Conservation (phyloP, 2,329 filamentous ascomycete genomes). For the Diplodia intermedia region DNA sequence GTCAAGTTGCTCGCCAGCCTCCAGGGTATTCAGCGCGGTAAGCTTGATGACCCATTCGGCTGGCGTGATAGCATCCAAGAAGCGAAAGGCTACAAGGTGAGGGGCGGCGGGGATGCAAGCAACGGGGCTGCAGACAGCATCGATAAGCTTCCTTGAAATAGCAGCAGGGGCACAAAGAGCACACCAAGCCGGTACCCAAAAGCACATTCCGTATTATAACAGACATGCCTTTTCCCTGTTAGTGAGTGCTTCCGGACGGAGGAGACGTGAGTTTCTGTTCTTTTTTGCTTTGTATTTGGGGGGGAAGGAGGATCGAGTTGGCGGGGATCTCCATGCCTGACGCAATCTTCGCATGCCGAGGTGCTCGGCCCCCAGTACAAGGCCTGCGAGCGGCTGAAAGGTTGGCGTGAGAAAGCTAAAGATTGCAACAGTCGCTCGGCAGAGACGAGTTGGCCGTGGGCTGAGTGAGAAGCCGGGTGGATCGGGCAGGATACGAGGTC, state of each 20-base stretch:
- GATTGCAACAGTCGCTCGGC: background rate
- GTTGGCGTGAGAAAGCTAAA: background rate
- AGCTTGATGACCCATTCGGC: slow-evolving; percentile 75
- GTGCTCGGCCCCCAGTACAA: no score
- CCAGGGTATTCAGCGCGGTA: slow-evolving; percentile 85
- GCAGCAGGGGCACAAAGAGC: background rate
- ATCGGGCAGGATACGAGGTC: no score
- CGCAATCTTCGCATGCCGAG: no score
- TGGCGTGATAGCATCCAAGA: slow-evolving; percentile 66
- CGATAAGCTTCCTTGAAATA: slow-evolving; percentile 44
- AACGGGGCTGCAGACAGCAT: slow-evolving; percentile 42
- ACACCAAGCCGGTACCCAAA: background rate
- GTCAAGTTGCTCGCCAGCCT: slow-evolving; percentile 75
- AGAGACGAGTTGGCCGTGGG: background rate
- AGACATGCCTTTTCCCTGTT: background rate
- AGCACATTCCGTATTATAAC: slow-evolving; percentile 1
- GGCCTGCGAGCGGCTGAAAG: background rate
- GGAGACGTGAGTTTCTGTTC: background rate
- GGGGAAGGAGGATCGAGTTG: background rate
- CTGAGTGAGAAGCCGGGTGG: background rate
- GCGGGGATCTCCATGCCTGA: background rate
- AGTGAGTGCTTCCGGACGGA: background rate
- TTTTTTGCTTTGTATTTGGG: no score
- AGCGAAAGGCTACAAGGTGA: slow-evolving; percentile 46
- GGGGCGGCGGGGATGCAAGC: slow-evolving; percentile 35